A percentile compares a stretch with the other conserved stretches of the same genome.
Conservation (phyloP, 768 basidiomycete genomes). For the Glaciozyma antarctica region DNA sequence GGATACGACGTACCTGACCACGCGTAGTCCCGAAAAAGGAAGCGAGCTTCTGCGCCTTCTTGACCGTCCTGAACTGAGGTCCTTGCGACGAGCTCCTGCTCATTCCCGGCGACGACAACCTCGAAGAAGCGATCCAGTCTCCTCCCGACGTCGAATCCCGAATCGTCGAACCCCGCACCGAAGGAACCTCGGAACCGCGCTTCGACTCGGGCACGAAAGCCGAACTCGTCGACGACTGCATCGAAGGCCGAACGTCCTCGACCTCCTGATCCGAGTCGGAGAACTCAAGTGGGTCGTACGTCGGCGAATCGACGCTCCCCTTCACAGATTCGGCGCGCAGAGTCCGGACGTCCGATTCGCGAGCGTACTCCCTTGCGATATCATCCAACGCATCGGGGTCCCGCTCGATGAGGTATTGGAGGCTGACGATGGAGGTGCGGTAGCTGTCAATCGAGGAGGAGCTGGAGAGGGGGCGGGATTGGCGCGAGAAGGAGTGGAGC, state of each 20-base stretch:
- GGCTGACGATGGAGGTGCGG: conserved; percentile 14
- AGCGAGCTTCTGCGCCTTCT: conserved; percentile 24
- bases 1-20: conserved; percentile 20
- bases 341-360: background rate
- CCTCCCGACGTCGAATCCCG: no score
- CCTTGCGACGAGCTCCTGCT: background rate
- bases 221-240: no score
- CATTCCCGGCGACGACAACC: background rate
- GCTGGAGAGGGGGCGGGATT: background rate
- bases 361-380: conserved; percentile 11
- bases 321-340: background rate
- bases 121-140: no score
- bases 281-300: background rate
- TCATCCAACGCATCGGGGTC: conserved; percentile 24
- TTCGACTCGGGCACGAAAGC: no score
- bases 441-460: conserved; percentile 11
- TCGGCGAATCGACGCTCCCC: background rate
- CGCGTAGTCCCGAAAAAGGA: conserved; percentile 24
- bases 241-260: background rate
- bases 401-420: conserved; percentile 16
- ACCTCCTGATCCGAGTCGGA: background rate
- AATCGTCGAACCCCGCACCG: no score
- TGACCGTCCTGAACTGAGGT: conserved; percentile 1
- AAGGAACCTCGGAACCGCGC: no score
- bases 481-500: background rate